Evolutionary conservation across 176 grass and related monocot species (phyloP).

Genomic region (Puya raimondii): DNA sequence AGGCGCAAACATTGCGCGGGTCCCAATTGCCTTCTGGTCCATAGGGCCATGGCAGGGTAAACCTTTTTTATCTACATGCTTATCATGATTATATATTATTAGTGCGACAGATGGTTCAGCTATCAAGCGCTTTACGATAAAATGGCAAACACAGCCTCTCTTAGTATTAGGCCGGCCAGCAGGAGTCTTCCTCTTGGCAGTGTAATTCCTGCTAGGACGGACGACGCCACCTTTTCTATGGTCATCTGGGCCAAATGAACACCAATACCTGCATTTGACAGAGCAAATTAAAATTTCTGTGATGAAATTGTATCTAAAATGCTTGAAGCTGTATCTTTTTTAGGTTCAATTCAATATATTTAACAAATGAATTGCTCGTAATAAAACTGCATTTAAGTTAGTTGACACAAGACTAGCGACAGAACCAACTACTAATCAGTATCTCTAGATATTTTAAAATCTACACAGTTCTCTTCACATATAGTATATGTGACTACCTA

Average conservation of each 20-base stretch:
- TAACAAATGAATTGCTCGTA: too few species aligned
- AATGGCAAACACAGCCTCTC: conserved; percentile 96
- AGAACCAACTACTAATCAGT: too few species aligned
- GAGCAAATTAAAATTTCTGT: neutral
- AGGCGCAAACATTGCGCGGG: conserved; percentile 85
- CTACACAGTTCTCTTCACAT: too few species aligned
- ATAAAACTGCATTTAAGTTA: too few species aligned
- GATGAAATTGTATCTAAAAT: neutral
- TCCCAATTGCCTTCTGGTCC: conserved; percentile 79
- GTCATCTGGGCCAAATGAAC: conserved; percentile 96
- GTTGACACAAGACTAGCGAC: too few species aligned
- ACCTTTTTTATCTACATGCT: conserved; percentile 90
- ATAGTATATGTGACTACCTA: too few species aligned
- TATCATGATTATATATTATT: conserved; percentile 95
- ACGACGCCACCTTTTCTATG: conserved; percentile 66
- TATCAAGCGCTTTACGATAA: conserved; percentile 94
- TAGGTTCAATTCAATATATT: too few species aligned
- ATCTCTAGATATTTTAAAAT: too few species aligned
- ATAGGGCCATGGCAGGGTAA: conserved; percentile 83
- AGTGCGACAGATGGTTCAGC: conserved; percentile 86
- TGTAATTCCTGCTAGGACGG: conserved; percentile 63
- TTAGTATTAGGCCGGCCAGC: conserved; percentile 94
- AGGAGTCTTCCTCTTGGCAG: conserved; percentile 66
- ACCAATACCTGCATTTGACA: conserved; percentile 74
- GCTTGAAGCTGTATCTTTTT: too few species aligned